A percentile compares a stretch with the other conserved stretches of the same genome.
Conservation (phyloP, 2,329 filamentous ascomycete genomes). For the Cadophora sp. region DNA sequence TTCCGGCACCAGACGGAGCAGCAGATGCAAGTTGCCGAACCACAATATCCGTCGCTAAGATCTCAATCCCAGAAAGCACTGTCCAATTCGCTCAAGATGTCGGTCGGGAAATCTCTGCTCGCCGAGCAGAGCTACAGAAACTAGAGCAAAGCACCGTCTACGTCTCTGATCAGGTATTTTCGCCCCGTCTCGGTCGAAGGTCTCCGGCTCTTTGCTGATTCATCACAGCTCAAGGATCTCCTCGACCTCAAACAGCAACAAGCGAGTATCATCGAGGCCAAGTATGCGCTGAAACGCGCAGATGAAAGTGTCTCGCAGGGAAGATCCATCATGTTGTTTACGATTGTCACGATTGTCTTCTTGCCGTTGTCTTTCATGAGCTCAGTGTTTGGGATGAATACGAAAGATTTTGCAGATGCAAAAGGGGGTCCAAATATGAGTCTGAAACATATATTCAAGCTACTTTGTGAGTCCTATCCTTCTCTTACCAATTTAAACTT, state of each 20-base stretch:
- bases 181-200: background rate
- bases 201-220: background rate
- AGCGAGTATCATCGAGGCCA: constrained; percentile 52
- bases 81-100: constrained; percentile 17
- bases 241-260: constrained; percentile 54
- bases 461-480: constrained; percentile 20
- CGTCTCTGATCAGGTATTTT: constrained; percentile 9
- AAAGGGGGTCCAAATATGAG: constrained; percentile 22
- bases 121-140: constrained; percentile 22
- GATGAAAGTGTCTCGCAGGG: constrained; percentile 51
- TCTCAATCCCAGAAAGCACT: constrained; percentile 12
- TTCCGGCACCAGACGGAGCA: background rate
- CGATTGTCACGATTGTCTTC: constrained; percentile 35
- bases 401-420: constrained; percentile 21
- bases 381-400: constrained; percentile 33
- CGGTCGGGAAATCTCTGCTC: constrained; percentile 4
- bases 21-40: background rate
- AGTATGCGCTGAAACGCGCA: constrained; percentile 49
- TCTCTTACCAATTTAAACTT: too few relatives aligned
- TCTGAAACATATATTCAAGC: constrained; percentile 23
- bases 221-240: constrained; percentile 43
- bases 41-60: background rate
- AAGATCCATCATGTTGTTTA: constrained; percentile 32
- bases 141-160: constrained; percentile 17
- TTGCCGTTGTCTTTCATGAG: constrained; percentile 33